Percentiles rank a stretch among this genome's conserved stretches.
phyloP scores from a whole-genome alignment of 140 eudicot species.

The Anethum foeniculum region DNA sequence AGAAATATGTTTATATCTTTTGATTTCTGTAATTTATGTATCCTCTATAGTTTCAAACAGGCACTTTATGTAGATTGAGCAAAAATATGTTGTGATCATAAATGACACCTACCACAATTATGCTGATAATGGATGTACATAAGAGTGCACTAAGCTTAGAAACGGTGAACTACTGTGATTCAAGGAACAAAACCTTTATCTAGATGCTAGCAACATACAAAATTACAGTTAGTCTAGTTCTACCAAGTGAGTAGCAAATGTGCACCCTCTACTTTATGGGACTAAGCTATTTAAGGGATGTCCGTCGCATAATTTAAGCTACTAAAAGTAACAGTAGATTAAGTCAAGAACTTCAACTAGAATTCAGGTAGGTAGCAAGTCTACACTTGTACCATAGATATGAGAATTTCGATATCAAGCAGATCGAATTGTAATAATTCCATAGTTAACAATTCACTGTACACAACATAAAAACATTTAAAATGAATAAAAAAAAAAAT shows the following conservation, averaged over 20 bases:
- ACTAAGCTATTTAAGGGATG: not conserved
- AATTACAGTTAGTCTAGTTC: not conserved
- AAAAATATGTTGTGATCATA: not conserved
- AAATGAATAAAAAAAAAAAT: too few relatives aligned
- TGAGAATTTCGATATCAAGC: not conserved
- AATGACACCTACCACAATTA: not conserved
- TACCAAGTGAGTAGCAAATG: too few relatives aligned
- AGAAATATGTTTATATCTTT: not conserved
- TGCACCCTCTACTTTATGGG: not conserved
- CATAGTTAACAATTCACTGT: not conserved
- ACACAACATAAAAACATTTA: not conserved
- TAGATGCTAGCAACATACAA: not conserved
- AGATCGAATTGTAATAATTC: not conserved
- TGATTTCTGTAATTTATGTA: not conserved
- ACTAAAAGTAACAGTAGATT: not conserved
- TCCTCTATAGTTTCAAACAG: not conserved
- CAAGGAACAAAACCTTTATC: not conserved
- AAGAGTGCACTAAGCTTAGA: not conserved
- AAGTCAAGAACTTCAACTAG: not conserved
- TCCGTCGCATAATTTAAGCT: not conserved
- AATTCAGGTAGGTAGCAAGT: too few relatives aligned
- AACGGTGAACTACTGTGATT: not conserved
- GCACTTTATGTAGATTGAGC: not conserved
- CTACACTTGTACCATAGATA: too few relatives aligned
- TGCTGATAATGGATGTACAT: not conserved